Conservation (phyloP, 164 flowering plant genomes). For the Liriodendron chinense region DNA sequence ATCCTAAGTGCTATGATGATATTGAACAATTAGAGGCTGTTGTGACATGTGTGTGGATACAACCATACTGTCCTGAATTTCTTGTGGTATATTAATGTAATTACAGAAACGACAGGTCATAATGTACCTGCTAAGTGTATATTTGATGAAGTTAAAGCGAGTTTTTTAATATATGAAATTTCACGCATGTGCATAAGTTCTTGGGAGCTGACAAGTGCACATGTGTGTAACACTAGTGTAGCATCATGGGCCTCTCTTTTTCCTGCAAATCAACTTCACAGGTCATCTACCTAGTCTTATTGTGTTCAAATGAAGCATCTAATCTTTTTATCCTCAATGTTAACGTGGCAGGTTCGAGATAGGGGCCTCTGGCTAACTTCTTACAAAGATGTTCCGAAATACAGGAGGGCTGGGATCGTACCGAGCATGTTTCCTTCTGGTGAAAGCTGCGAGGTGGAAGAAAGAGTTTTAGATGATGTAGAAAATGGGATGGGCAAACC, state of each 20-base stretch:
- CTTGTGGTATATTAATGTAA: too few relatives aligned
- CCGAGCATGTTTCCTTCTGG: slow-evolving; percentile 98
- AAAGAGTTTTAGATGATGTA: slow-evolving; percentile 9
- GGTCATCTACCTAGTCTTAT: neutral
- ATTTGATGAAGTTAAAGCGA: too few relatives aligned
- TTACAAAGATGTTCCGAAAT: slow-evolving; percentile 51
- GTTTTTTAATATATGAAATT: too few relatives aligned
- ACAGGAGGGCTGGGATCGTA: slow-evolving; percentile 43
- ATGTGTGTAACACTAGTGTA: neutral
- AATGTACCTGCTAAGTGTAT: too few relatives aligned
- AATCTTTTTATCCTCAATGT: neutral
- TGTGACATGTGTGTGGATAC: too few relatives aligned
- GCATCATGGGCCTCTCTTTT: neutral
- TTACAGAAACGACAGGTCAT: too few relatives aligned
- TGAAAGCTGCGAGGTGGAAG: slow-evolving; percentile 22
- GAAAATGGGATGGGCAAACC: slow-evolving; percentile 17
- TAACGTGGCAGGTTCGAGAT: slow-evolving; percentile 80
- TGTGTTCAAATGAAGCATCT: neutral
- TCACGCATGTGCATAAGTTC: too few relatives aligned
- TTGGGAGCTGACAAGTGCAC: too few relatives aligned
- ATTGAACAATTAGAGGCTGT: too few relatives aligned
- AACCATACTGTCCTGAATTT: too few relatives aligned
- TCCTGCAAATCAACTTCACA: neutral
- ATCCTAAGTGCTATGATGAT: too few relatives aligned
- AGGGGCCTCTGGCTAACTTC: slow-evolving; percentile 73